Evolutionary conservation across 2,329 filamentous ascomycete species (phyloP), one percentile per base, ranked within the genome.

Genomic region (Pyrenochaeta sp.): DNA sequence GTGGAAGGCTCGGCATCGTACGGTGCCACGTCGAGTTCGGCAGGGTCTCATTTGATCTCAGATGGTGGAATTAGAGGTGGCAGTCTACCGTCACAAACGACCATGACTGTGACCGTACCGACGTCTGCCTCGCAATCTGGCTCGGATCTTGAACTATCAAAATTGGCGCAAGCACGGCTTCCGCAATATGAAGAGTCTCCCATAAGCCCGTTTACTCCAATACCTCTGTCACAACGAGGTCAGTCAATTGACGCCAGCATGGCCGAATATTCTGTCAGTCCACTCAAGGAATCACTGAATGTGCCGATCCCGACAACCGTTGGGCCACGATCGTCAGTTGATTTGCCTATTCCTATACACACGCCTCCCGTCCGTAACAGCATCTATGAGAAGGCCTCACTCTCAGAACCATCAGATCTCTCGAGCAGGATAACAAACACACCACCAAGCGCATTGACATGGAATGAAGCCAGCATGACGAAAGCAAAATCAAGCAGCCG

Each of bases 311-410:
- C 66, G 5, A 49, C 66, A 10, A 36, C 52, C 22, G 44, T 63
- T 3, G 50, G 51, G 28, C 65, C 65, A 27, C 58, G 67, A 32
- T 22, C 66, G 15, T 71, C 68, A 1, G 54, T 69, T 45, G 62
- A 72, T 46, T 56, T 72, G 24, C 69, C 69, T 5, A 72, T 71
- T 19, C 69, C 69, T 7, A 58, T 72, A 5, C n/a, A 54, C 7
- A 63, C 62, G 3, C 60, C 60, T 10, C 52, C 49, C 9, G 52
- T 56, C 19, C 49, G 52, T 2, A 60, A 64, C 24, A 63, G 48
- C 48, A 52, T 45, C 22, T 45, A 52, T 30, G 59, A 59, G 24
- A 42, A 52, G n/a, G 48, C 43, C 15, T 60, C 62, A 6, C 36
- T 50, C 2, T 66, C 63, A 12, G 53, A 52, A 9, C 59, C 50